These are phyloP conservation scores for Iberis amara DNA, from an alignment of 441 rosid genomes.

Conservation along the genomic window DNA sequence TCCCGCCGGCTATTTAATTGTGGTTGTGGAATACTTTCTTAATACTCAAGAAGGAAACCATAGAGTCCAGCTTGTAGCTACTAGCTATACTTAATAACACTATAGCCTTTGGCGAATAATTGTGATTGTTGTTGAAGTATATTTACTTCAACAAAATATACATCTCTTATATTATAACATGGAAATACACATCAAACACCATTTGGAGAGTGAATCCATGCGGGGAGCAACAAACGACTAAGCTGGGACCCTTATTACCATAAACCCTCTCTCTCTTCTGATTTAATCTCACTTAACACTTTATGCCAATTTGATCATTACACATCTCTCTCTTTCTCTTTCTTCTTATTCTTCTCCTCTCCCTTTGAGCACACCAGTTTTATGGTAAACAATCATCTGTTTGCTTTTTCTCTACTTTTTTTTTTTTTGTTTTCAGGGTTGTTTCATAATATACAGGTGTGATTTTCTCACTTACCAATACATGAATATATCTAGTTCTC, in stretches of 20 bases:
- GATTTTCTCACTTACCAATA: slow-evolving; percentile 6
- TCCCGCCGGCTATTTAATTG: not conserved
- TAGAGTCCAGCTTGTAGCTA: too few species aligned
- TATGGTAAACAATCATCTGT: slow-evolving; percentile 28
- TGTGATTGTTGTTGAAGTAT: too few species aligned
- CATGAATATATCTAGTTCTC: slow-evolving; percentile 7
- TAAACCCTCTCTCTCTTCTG: slow-evolving; percentile 18
- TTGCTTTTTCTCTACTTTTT: slow-evolving; percentile 15
- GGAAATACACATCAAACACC: slow-evolving; percentile 26
- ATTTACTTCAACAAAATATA: too few species aligned
- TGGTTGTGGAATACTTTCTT: slow-evolving; percentile 15
- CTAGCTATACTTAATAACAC: too few species aligned
- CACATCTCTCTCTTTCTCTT: slow-evolving; percentile 4
- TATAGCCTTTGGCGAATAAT: not conserved
- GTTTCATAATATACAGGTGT: slow-evolving; percentile 5
- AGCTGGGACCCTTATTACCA: slow-evolving; percentile 29
- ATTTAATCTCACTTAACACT: slow-evolving; percentile 16
- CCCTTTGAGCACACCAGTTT: slow-evolving; percentile 31
- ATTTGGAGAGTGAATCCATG: slow-evolving; percentile 23
- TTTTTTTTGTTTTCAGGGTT: slow-evolving; percentile 19
- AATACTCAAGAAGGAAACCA: not conserved
- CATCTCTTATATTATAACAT: not conserved
- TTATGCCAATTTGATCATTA: slow-evolving; percentile 29
- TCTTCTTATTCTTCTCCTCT: slow-evolving; percentile 20
- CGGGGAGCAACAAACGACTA: slow-evolving; percentile 32